Base-by-base conservation (phyloP, 805 yeast species). In the Diddensiella santjacobensis region DNA sequence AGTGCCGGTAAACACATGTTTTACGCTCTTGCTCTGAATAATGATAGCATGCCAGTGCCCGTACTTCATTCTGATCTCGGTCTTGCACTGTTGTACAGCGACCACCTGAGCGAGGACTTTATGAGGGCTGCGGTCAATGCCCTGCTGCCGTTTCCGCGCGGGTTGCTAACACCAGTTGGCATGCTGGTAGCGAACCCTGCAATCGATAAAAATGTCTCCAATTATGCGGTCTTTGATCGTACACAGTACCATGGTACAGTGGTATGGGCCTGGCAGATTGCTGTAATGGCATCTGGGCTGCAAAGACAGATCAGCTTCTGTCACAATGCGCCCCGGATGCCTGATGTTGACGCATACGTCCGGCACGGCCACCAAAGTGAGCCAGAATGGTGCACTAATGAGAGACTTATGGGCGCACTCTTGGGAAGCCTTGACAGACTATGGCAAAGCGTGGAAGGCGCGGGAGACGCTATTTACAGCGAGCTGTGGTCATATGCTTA, bases 211-310 rank as follows among this genome's bases (percentile, higher is more conserved):
- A 44, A 44, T 23, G 36, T 35, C n/a, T 31, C 30, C 41, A 44
- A 35, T 22, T 37, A 35, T 22, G 47, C 47, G 13, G 22, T 3
- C 4, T 44, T 44, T 36, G 47, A 44, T 20, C 29, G 47, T 4
- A 44, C 47, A n/a, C 47, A 37, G 20, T 44, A 35, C 42, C 47
- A 44, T 3, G 47, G 47, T 10, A 44, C 47, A 18, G 42, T 44
- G 5, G 35, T 44, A 3, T 44, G 47, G 47, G 47, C 40, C 13
- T 44, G 47, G 47, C 47, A 44, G 22, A 44, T 44, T 41, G 47
- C 40, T 15, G 22, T 44, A 5, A 37, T 44, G 47, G 47, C 47
- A 3, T 33, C 39, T 20, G 47, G 47, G 3, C 24, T 44, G 13
- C 22, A 18, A 17, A 23, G 29, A 18, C 48, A 45, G 29, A 26